Evolutionary conservation across 176 grass and related monocot species (phyloP).

Genomic region (Eragrostis nindensis): DNA sequence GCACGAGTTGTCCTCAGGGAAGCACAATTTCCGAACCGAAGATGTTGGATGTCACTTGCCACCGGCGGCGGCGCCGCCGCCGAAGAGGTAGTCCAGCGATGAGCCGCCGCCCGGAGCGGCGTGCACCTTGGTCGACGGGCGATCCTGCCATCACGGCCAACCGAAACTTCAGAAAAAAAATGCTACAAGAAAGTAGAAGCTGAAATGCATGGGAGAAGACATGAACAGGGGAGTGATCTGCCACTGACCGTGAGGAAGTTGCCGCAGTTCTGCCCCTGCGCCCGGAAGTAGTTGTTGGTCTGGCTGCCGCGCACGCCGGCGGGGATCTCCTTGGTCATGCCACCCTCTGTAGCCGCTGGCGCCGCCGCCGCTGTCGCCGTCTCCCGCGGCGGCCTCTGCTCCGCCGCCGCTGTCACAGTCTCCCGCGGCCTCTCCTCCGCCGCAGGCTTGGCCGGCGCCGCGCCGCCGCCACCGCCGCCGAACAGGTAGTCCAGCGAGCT

Average conservation of each 20-base stretch:
- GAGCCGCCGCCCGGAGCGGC: conserved; percentile 65
- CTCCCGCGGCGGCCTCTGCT: conserved; percentile 30
- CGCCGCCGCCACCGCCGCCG: conserved; percentile 37
- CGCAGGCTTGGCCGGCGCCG: conserved; percentile 26
- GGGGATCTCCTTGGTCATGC: conserved; percentile 44
- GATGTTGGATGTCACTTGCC: conserved; percentile 8
- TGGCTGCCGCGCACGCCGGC: conserved; percentile 54
- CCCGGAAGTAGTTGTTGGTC: conserved; percentile 74
- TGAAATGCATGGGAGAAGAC: too few relatives aligned
- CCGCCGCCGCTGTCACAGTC: background rate
- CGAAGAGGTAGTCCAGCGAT: conserved; percentile 68
- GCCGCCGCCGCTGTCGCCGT: background rate
- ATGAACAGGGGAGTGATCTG: too few relatives aligned
- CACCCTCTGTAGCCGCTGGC: background rate
- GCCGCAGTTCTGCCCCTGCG: conserved; percentile 67
- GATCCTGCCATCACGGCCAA: conserved; percentile 43
- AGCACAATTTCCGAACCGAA: background rate
- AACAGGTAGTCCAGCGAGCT: conserved; percentile 78
- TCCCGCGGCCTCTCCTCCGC: conserved; percentile 25
- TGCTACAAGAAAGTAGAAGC: too few relatives aligned
- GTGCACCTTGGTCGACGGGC: conserved; percentile 75
- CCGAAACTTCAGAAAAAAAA: background rate
- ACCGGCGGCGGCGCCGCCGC: conserved; percentile 9
- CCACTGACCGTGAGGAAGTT: conserved; percentile 69
- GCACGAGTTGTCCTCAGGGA: background rate